A percentile compares a stretch with the other conserved stretches of the same genome.
Conservation (phyloP, 164 flowering plant species). For the Litsea cubeba region DNA sequence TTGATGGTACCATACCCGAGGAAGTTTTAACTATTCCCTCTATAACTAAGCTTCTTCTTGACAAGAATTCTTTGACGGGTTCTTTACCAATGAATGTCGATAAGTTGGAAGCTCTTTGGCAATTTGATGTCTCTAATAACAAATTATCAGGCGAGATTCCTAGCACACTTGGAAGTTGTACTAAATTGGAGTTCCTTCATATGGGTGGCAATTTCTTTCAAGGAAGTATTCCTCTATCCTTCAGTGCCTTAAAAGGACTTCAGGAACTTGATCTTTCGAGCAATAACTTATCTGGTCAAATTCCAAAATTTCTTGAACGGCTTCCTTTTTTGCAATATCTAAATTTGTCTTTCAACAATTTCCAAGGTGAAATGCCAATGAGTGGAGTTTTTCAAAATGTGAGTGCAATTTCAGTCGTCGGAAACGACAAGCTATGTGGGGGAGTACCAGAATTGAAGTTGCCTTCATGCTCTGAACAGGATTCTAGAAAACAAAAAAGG, state of each 20-base stretch:
- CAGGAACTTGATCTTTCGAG: neutral
- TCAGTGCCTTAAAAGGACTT: conserved; percentile 7
- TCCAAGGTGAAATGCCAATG: conserved; percentile 14
- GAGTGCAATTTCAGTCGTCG: conserved; percentile 7
- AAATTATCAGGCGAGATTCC: conserved; percentile 15
- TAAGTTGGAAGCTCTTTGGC: conserved; percentile 5
- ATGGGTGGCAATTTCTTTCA: conserved; percentile 12
- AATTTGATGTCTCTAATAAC: conserved; percentile 6
- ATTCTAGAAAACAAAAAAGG: neutral
- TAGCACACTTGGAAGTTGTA: conserved; percentile 8
- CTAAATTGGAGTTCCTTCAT: conserved; percentile 3
- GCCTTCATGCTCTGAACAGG: neutral
- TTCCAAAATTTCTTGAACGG: conserved; percentile 9
- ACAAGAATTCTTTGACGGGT: neutral
- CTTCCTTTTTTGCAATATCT: neutral
- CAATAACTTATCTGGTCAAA: conserved; percentile 15
- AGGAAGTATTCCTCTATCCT: conserved; percentile 14
- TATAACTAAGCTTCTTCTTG: neutral
- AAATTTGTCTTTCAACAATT: conserved; percentile 11
- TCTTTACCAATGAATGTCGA: conserved; percentile 11
- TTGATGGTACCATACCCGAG: neutral
- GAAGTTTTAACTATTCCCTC: neutral
- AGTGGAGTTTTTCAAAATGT: conserved; percentile 12
- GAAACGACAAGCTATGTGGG: conserved; percentile 12
- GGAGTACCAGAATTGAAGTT: conserved; percentile 4